Base-by-base conservation (phyloP, 2,329 filamentous ascomycete genomes). In the Teratosphaeria viscida region DNA sequence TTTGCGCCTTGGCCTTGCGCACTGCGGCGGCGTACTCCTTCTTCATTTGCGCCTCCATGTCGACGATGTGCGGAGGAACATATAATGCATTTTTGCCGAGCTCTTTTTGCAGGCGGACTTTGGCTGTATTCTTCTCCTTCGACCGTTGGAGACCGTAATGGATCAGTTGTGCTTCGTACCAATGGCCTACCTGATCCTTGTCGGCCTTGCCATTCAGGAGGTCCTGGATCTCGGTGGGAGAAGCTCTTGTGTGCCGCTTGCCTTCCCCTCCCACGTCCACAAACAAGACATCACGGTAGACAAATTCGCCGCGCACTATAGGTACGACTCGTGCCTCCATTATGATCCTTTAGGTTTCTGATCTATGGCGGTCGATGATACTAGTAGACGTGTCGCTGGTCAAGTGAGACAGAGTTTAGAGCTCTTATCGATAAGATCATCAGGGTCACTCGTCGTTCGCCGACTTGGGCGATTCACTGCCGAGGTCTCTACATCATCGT, bases 111-210 rank as follows among this genome's bases (percentile, higher is more conserved):
- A 87, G 71, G 2, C 83, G 74, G 73, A 84, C 79, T 59, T 83
- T 82, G 10, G 83, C 83, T 0, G 79, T 77, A 26, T 81, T 78
- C 71, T 86, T 86, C 53, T 77, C 77, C 65, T 82, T 83, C 19
- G 81, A 82, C 0, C 78, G 76, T 6, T 74, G 75, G 0, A 87
- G 74, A 1, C 82, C 83, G 71, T 86, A 86, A 70, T 87, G 84
- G 3, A 84, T 71, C 11, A 86, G 76, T 62, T 87, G 83, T 0
- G 84, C 82, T 62, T 83, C 79, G 60, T 83, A 86, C 80, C 80
- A 87, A 63, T 85, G 82, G 1, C 76, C 82, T 0, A 82, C 78
- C 52, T 77, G 78, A 64, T 85, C 81, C 53, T 78, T 76, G 39
- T 57, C 27, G 26, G 55, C 57, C 55, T 60, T 65, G 54, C 64